Base-by-base conservation (phyloP, 1,284 basidiomycete genomes). In the Stygiomarasmius scandens region DNA sequence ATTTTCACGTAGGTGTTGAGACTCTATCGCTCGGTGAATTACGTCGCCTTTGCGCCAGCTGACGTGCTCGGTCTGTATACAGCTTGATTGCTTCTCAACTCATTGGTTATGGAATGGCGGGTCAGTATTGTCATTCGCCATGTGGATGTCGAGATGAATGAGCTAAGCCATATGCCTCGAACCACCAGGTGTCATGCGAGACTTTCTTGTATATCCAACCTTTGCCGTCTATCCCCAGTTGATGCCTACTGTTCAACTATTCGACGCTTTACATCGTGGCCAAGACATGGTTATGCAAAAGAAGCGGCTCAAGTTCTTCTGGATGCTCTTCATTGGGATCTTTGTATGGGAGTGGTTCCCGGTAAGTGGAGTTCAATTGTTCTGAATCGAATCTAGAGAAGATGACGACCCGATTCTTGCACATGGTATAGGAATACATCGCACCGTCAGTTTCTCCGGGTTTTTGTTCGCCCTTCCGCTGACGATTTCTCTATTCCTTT, bases 271-370 rank as follows among this genome's bases (percentile, higher is more conserved):
- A 24, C 81, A 85, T 67, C 75, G 79, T 55, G 80, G 79, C 46
- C 76, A 81, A 67, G 72, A 74, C 52, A 72, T 72, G n/a, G 67
- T 78, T 55, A 61, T 78, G 14, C 78, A 82, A 65, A 79, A 77
- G 66, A 85, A 83, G 63, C 78, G 82, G 6, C 69, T 85, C 58
- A 77, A 74, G 52, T 78, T 82, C 63, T 87, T 87, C 74, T 86
- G 85, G 82, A 67, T 73, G 24, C 64, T 81, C 3, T 82, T 83
- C 58, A 67, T 79, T 53, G 77, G 67, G 19, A 80, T 83, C 44
- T 83, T 81, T 55, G 67, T 81, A 10, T 81, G 79, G 79, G 78
- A 80, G 60, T 77, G 76, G 74, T 75, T 78, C 70, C 75, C 78
- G 32, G 55, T 56, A 46, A 10, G 49, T 25, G 24, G 3, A 22